phyloP scores from a whole-genome alignment of 768 basidiomycete genomes.

The Tricholoma hemisulphureum region DNA sequence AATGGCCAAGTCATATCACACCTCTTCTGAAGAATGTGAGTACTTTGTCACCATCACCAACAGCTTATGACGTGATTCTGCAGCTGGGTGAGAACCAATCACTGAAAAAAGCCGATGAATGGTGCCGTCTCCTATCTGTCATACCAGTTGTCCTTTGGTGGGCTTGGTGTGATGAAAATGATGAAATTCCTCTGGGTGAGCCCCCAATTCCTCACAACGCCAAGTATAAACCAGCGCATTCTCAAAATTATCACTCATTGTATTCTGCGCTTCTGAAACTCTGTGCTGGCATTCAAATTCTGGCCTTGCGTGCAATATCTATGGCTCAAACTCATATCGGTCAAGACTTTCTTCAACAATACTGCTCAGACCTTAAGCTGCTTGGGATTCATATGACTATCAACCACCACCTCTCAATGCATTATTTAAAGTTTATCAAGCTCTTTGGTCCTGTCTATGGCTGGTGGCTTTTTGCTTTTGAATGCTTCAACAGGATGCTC shows the following conservation, averaged over 20 bases:
- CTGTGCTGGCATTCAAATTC: conserved; percentile 17
- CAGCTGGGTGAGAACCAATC: conserved; percentile 32
- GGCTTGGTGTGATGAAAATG: conserved; percentile 19
- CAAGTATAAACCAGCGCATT: conserved; percentile 13
- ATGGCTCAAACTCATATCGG: conserved; percentile 21
- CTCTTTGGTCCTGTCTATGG: conserved; percentile 30
- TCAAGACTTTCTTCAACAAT: conserved; percentile 21
- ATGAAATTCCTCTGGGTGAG: conserved; percentile 16
- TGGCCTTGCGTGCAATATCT: conserved; percentile 18
- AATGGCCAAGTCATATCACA: conserved; percentile 31
- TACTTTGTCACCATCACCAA: too few relatives aligned
- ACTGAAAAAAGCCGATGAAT: conserved; percentile 33
- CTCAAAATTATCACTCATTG: conserved; percentile 7
- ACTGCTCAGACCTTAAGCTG: conserved; percentile 8
- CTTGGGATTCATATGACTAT: conserved; percentile 18
- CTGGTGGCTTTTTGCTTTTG: conserved; percentile 37
- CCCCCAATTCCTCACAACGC: conserved; percentile 18
- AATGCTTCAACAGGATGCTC: conserved; percentile 33
- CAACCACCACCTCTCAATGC: conserved; percentile 30
- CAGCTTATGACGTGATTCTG: too few relatives aligned
- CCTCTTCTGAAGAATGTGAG: conserved; percentile 32
- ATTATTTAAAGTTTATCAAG: conserved; percentile 20
- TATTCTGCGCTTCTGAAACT: conserved; percentile 17
- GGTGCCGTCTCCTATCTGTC: conserved; percentile 24
- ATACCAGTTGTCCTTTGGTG: conserved; percentile 27